A percentile compares a stretch with the other conserved stretches of the same genome.
These are phyloP conservation scores for Collariella sp. DNA, from an alignment of 495 filamentous ascomycete species.

Conservation along the genomic window DNA sequence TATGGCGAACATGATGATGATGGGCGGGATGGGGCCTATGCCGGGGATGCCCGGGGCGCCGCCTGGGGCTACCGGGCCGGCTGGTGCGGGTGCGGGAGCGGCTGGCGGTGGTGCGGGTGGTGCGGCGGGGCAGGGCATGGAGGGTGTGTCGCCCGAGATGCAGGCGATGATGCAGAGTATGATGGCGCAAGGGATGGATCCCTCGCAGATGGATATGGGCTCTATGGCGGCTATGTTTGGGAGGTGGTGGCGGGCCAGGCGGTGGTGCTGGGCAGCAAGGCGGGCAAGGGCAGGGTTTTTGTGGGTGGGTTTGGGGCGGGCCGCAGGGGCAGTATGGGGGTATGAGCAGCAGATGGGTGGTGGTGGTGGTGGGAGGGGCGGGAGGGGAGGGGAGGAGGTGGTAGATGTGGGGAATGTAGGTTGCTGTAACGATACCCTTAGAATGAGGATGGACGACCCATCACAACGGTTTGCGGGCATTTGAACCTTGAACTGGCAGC, in stretches of 20 bases:
- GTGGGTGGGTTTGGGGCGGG: slow-evolving; percentile 41
- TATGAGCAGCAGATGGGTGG: slow-evolving; percentile 51
- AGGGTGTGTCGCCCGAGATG: slow-evolving; percentile 67
- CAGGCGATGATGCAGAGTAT: slow-evolving; percentile 74
- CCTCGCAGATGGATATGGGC: slow-evolving; percentile 53
- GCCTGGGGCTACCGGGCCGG: neutral
- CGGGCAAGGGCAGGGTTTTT: slow-evolving; percentile 39
- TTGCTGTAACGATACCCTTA: too few relatives aligned
- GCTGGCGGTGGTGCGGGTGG: neutral
- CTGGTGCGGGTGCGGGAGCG: neutral
- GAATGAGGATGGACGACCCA: neutral
- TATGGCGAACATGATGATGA: slow-evolving; percentile 80
- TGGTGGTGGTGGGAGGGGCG: slow-evolving; percentile 34
- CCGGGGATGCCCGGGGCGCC: neutral
- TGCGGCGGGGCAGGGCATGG: slow-evolving; percentile 56
- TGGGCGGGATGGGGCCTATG: slow-evolving; percentile 42
- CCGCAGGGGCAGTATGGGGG: slow-evolving; percentile 46
- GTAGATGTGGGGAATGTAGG: slow-evolving; percentile 1
- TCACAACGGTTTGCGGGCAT: neutral
- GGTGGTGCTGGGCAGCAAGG: slow-evolving; percentile 32
- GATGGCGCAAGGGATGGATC: slow-evolving; percentile 77
- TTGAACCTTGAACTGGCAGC: too few relatives aligned
- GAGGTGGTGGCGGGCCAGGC: slow-evolving; percentile 29
- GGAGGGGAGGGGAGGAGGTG: slow-evolving; percentile 32
- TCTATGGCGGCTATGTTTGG: slow-evolving; percentile 44